phyloP scores from a whole-genome alignment of 2,329 filamentous ascomycete species.

The Lachnellula suecica region DNA sequence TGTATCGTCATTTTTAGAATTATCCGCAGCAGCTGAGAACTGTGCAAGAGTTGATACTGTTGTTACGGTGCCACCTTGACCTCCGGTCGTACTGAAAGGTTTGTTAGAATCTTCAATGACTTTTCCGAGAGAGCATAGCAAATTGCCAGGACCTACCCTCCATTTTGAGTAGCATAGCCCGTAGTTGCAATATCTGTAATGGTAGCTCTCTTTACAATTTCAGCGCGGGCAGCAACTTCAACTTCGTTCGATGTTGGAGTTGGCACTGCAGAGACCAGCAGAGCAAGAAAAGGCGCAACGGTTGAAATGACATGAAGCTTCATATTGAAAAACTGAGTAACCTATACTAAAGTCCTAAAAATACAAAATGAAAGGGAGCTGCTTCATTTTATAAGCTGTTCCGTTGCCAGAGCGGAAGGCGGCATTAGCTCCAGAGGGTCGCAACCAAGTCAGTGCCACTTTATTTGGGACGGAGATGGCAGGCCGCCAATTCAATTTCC shows the following conservation, averaged over 20 bases:
- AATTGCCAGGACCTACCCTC: conserved; percentile 36
- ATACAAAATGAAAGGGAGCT: too few species aligned
- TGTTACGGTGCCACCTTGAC: conserved; percentile 42
- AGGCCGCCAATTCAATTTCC: too few species aligned
- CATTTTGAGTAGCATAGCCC: conserved; percentile 48
- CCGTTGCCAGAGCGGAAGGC: too few species aligned
- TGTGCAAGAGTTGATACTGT: conserved; percentile 45
- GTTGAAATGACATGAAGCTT: too few species aligned
- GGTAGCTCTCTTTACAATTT: conserved; percentile 43
- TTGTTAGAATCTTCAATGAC: background rate
- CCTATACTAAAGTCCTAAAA: too few species aligned
- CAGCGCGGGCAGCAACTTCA: conserved; percentile 31
- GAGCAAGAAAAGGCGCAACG: too few species aligned
- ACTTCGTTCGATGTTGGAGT: conserved; percentile 44
- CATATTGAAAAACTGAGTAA: too few species aligned
- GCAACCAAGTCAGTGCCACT: too few species aligned
- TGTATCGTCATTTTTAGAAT: conserved; percentile 40
- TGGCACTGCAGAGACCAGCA: conserved; percentile 46
- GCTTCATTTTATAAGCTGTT: too few species aligned
- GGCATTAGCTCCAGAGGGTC: too few species aligned
- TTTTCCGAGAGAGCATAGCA: background rate
- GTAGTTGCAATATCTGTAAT: conserved; percentile 29
- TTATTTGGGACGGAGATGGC: too few species aligned
- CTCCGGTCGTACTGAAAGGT: conserved; percentile 42
- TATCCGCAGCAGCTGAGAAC: conserved; percentile 37